phyloP scores from a whole-genome alignment of 2,329 filamentous ascomycete species.

The Ophiostoma pallidulum region DNA sequence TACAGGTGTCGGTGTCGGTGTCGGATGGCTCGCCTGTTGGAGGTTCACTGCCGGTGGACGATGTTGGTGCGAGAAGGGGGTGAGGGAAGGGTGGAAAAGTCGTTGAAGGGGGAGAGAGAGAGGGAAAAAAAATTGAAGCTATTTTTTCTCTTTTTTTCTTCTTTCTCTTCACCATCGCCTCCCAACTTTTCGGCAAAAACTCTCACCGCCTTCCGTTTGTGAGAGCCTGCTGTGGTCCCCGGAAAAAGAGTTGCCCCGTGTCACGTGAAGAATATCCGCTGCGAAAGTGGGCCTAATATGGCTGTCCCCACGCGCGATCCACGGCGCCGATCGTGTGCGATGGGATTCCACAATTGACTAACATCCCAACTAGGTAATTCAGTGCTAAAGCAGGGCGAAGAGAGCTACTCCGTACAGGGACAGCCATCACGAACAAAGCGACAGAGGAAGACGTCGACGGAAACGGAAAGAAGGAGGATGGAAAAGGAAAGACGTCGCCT shows the following conservation, averaged over 20 bases:
- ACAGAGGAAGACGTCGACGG: no score
- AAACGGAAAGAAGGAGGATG: no score
- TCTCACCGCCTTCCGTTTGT: not conserved
- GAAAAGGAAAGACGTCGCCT: no score
- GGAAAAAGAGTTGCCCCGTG: not conserved
- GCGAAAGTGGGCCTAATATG: no score
- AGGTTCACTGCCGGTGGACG: constrained; percentile 17
- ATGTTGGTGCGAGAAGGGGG: not conserved
- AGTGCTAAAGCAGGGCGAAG: no score
- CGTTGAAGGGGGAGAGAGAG: not conserved
- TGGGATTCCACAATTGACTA: no score
- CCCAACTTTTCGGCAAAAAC: constrained; percentile 3
- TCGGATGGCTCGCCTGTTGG: constrained; percentile 17
- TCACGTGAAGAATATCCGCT: no score
- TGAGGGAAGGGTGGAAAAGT: not conserved
- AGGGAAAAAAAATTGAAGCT: not conserved
- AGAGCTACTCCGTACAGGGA: no score
- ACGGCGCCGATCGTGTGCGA: no score
- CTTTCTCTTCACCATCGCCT: not conserved
- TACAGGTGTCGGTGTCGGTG: not conserved
- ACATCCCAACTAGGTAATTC: no score
- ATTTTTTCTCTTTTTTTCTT: not conserved
- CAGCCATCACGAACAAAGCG: no score
- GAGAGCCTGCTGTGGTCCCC: not conserved
- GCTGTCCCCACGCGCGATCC: no score